phyloP scores from a whole-genome alignment of 805 yeast species.

The Cyberlindnera subsufficiens region DNA sequence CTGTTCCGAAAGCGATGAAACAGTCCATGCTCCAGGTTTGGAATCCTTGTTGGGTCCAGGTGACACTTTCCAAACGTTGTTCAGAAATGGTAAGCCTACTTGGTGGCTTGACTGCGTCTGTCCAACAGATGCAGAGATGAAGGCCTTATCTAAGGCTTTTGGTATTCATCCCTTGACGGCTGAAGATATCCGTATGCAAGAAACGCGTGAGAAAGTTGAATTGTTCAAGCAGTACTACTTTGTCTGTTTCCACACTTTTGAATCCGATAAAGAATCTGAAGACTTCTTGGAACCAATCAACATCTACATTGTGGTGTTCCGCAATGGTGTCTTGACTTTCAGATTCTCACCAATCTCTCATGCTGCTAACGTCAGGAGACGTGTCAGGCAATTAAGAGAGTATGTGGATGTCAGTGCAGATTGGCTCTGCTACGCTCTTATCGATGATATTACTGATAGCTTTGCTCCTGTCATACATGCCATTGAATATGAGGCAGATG shows the following conservation, averaged over 20 bases:
- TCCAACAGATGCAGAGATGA: conserved; percentile 95
- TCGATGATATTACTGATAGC: conserved; percentile 82
- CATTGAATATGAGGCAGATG: conserved; percentile 75
- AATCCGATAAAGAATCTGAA: conserved; percentile 73
- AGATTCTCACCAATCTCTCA: conserved; percentile 94
- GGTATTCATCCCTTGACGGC: conserved; percentile 98
- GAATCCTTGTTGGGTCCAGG: conserved; percentile 68
- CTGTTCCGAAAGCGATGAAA: conserved; percentile 75
- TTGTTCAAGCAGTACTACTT: conserved; percentile 84
- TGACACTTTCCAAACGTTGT: conserved; percentile 60
- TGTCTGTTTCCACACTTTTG: conserved; percentile 96
- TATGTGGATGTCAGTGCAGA: conserved; percentile 75
- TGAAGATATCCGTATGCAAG: conserved; percentile 95
- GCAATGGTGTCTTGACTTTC: conserved; percentile 85
- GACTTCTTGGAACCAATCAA: conserved; percentile 80
- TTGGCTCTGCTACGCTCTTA: conserved; percentile 77
- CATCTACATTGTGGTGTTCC: conserved; percentile 82
- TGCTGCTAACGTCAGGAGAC: conserved; percentile 79
- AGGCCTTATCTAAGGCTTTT: conserved; percentile 83
- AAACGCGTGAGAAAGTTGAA: conserved; percentile 95
- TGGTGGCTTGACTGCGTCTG: conserved; percentile 97
- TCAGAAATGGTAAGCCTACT: conserved; percentile 65
- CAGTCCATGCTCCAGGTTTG: conserved; percentile 84
- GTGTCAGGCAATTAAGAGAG: conserved; percentile 74
- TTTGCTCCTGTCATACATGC: conserved; percentile 78